Base-by-base conservation (phyloP, 106 monocot genomes). In the Dendrobium officinale region DNA sequence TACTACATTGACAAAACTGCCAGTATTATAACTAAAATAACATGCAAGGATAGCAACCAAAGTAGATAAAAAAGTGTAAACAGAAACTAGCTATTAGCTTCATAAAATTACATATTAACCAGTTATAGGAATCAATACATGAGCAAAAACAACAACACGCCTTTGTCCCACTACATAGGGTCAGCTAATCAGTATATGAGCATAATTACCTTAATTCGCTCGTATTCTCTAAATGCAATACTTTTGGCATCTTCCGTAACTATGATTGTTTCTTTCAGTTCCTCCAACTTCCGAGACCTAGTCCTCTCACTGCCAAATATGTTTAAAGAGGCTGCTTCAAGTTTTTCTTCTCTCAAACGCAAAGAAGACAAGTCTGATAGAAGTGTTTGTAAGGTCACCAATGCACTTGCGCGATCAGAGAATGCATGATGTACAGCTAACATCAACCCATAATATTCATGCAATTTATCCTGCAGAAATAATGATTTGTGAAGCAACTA, bases 381-480 rank as follows among this genome's bases (percentile, higher is more conserved):
- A 55, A 92, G 89, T 58, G 85, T 94, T 77, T 97, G 96, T 64
- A 97, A 85, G 44, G 92, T 92, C 75, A 90, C 82, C 49, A 97
- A 74, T 43, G 94, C 92, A 88, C 81, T 86, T 24, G 96, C 85
- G 33, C 96, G 92, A 83, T 97, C 96, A 27, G 90, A 79, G 84
- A 94, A 97, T 54, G 94, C 96, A 81, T 77, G 51, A 55, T 91
- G 87, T 67, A 97, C 90, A 44, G 96, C 81, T 77, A 97, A 67
- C 96, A 97, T 94, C 77, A 92, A 24, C 73, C 92, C 96, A 78
- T 94, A 88, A 81, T 94, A 88, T 81, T 97, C 94, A 89, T 94
- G 96, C 61, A 97, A 77, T 66, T 85, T 90, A 82, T 94, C 90
- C 96, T 97, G 88, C 64, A 40, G 84, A 82, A 79, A 77, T 44